Evolutionary conservation across 768 basidiomycete genomes (phyloP), one percentile per base, ranked within the genome.

Genomic region (Mycena sanguinolenta): DNA sequence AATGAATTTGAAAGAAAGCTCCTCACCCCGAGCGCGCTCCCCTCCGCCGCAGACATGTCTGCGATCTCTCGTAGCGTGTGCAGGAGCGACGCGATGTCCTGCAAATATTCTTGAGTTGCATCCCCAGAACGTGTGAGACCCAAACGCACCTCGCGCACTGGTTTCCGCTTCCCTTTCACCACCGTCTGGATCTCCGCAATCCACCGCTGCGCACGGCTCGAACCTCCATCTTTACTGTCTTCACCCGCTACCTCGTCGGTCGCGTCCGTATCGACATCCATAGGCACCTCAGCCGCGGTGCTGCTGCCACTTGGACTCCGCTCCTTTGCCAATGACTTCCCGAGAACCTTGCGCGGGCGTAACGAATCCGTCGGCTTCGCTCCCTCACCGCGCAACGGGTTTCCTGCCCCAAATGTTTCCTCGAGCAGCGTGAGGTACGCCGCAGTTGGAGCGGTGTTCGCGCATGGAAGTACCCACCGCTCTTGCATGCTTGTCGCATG

Each of bases 351-450:
- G 14, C 57, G 34, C 49, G 28, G 39, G 30, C 30, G 17, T n/a
- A 46, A n/a, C 19, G 44, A 5, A 25, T 32, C 34, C 38, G n/a
- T 17, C 19, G 59, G 62, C 58, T 68, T 68, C 55, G 27, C 25
- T 2, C 65, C 65, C 58, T 68, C 68, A 8, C 64, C 72, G 25
- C 72, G 60, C 64, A 55, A 9, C 38, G 16, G 60, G 23, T 63
- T 66, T 49, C 68, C 72, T 32, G 68, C 16, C 28, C 72, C 68
- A 21, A 73, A 73, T 27, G 61, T 19, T 10, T 73, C 68, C 65
- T 69, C 72, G 27, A 73, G 53, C 57, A 54, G 63, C 59, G n/a
- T 36, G 8, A 50, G 7, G 42, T 73, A 73, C 28, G 52, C 63
- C 36, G 44, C 64, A 49, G 72, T 58, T 38, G 57, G 68, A 27